phyloP scores from a whole-genome alignment of 73 alveolate species.

The Tetrahymena thermophila region DNA sequence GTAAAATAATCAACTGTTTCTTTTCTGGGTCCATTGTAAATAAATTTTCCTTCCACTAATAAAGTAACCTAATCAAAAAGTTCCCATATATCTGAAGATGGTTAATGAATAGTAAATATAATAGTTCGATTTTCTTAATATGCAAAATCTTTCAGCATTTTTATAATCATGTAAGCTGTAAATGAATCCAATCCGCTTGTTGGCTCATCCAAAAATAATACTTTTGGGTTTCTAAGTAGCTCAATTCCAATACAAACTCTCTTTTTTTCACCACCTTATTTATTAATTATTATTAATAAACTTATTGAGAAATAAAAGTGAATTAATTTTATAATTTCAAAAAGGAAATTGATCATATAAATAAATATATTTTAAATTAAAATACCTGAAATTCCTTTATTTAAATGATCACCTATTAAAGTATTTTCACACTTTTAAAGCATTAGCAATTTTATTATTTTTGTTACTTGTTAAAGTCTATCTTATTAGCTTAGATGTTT shows the following conservation, averaged over 20 bases:
- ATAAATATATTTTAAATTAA: background rate
- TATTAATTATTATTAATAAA: background rate
- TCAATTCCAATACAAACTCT: conserved; percentile 66
- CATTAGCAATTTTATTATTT: background rate
- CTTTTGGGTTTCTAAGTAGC: conserved; percentile 51
- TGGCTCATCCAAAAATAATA: conserved; percentile 66
- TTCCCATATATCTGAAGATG: conserved; percentile 45
- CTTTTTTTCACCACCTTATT: conserved; percentile 60
- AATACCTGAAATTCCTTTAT: background rate
- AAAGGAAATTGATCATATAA: no score
- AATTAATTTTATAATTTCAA: no score
- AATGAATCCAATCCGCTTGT: conserved; percentile 63
- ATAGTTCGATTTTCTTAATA: conserved; percentile 40
- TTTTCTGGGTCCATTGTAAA: conserved; percentile 22
- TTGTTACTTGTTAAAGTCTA: background rate
- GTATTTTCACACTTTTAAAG: background rate
- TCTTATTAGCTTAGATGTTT: background rate
- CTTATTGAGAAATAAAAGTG: no score
- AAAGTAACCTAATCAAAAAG: conserved; percentile 47
- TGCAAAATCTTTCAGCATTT: background rate
- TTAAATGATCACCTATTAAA: background rate
- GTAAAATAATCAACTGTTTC: background rate
- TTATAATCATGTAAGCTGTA: background rate
- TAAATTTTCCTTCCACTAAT: conserved; percentile 48
- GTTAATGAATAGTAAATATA: conserved; percentile 59